Conservation (phyloP, 2,329 filamentous ascomycete species). For the Colletotrichum kahawae region DNA sequence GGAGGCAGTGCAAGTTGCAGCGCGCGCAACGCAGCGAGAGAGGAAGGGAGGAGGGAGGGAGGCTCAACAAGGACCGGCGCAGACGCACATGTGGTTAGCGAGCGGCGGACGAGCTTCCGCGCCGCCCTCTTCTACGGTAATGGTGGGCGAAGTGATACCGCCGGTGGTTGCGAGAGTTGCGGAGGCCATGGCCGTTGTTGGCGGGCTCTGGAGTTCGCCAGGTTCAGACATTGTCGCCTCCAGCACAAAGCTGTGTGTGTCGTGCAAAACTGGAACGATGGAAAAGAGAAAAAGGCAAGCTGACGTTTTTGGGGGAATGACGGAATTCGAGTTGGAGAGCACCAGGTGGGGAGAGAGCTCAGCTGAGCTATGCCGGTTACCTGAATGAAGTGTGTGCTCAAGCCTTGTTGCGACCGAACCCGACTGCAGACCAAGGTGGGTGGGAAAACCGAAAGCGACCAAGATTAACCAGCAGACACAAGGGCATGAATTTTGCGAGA, state of each 20-base stretch:
- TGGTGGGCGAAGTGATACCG: slow-evolving; percentile 17
- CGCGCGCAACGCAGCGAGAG: neutral
- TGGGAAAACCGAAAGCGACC: slow-evolving; percentile 8
- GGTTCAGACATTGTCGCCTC: slow-evolving; percentile 2
- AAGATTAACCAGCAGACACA: neutral
- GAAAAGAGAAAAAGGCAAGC: neutral
- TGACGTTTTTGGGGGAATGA: neutral
- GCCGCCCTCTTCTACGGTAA: slow-evolving; percentile 15
- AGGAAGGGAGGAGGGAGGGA: neutral
- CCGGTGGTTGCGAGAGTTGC: neutral
- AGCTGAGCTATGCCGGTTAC: neutral
- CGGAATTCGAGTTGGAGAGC: neutral
- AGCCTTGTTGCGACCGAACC: neutral
- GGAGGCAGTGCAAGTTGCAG: slow-evolving; percentile 23
- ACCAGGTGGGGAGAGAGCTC: neutral
- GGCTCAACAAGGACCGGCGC: neutral
- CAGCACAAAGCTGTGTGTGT: neutral
- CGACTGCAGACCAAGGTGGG: neutral
- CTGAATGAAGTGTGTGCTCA: neutral
- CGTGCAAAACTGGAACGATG: neutral
- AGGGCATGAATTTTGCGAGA: neutral
- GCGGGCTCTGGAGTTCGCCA: neutral
- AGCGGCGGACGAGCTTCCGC: slow-evolving; percentile 33
- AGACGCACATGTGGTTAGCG: slow-evolving; percentile 48
- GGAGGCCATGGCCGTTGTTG: slow-evolving; percentile 17